Base-by-base conservation (phyloP, 345 rosid species). In the Gossypium raimondii region DNA sequence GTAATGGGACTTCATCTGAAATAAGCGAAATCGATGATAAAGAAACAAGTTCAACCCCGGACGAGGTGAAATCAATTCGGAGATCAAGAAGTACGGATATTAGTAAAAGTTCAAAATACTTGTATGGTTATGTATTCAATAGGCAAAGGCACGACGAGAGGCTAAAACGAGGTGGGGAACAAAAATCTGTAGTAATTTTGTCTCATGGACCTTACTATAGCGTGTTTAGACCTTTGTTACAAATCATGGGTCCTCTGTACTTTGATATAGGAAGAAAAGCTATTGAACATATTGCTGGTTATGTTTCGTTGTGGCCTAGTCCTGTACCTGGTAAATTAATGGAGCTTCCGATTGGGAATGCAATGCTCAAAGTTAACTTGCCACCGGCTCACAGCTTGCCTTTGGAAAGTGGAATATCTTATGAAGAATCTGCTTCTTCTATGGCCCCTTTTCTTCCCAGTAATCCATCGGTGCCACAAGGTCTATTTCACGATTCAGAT, bases 111-210 rank as follows among this genome's bases (percentile, higher is more conserved):
- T 73, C 69, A 53, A 81, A 77, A 57, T 88, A 87, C 78, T 76
- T 95, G 81, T 95, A 95, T 81, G 99, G 99, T 43, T 95, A 85
- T 76, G 99, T 93, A 1, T 95, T 95, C 52, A 95, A 95, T 79
- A 89, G 99, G 74, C 94, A 95, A 77, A 88, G 98, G 78, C 98
- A 95, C 51, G 99, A 95, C 65, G 98, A 93, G 82, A 90, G 97
- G 81, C 83, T 95, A 73, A 92, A 89, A 83, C 82, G 99, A 22
- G 99, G 99, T 6, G 99, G 99, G 73, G 99, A 95, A 61, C 99
- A 95, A 70, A 95, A 90, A 67, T 95, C 98, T 58, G 90, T 95
- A 16, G 98, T 95, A 76, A 92, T 95, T 75, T 81, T 95, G 77
- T 95, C 99, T 11, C 89, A 85, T 58, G 70, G 78, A 60, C 99